Evolutionary conservation across 257 asterid genomes (phyloP).

Genomic region (Petunia axillaris): DNA sequence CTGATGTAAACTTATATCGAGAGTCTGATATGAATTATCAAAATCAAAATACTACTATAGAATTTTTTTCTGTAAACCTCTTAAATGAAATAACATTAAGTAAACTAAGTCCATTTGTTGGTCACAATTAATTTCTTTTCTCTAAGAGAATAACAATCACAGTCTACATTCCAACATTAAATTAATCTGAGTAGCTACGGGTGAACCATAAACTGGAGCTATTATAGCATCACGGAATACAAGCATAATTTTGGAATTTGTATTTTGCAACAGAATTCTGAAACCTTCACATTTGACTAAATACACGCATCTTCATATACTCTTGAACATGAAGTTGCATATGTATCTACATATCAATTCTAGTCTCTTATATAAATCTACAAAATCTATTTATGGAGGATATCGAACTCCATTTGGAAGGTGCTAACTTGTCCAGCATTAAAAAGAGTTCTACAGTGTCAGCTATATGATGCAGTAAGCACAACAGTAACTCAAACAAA

Average conservation of each 20-base stretch:
- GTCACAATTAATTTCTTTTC: not conserved
- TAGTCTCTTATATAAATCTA: not conserved
- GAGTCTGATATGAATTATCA: conserved; percentile 1
- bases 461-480: not conserved
- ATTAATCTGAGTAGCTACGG: not conserved
- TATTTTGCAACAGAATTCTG: not conserved
- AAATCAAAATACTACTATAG: not conserved
- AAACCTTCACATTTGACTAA: not conserved
- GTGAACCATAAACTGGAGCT: not conserved
- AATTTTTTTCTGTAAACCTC: not conserved
- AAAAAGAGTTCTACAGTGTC: not conserved
- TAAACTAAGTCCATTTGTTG: not conserved
- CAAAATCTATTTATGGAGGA: not conserved
- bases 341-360: not conserved
- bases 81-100: not conserved
- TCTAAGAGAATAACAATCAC: not conserved
- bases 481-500: not conserved
- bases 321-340: not conserved
- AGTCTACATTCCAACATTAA: not conserved
- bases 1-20: conserved; percentile 16
- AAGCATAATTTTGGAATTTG: not conserved
- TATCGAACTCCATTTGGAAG: not conserved
- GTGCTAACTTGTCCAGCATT: not conserved
- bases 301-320: not conserved
- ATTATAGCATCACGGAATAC: not conserved